These are phyloP conservation scores for Parasarocladium wereldwijsianum DNA, from an alignment of 2,329 filamentous ascomycete genomes.

Conservation along the genomic window DNA sequence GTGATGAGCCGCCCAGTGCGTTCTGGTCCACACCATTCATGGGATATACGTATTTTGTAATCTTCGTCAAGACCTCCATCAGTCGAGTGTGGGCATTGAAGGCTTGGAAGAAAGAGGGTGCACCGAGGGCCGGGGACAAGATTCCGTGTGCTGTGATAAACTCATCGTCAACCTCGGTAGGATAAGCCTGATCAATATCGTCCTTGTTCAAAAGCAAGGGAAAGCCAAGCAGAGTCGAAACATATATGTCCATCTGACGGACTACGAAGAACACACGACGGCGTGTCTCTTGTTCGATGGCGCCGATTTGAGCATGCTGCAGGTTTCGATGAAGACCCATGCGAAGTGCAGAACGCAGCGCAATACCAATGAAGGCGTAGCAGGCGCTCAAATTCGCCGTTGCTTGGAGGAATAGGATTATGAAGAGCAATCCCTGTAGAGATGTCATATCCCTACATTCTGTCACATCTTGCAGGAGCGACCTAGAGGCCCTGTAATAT, in stretches of 20 bases:
- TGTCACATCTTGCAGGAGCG: slow-evolving; percentile 49
- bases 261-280: slow-evolving; percentile 54
- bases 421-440: slow-evolving; percentile 62
- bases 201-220: slow-evolving; percentile 48
- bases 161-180: slow-evolving; percentile 51
- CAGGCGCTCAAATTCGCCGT: slow-evolving; percentile 67
- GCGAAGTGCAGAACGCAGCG: slow-evolving; percentile 58
- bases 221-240: slow-evolving; percentile 52
- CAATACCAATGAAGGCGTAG: slow-evolving; percentile 69
- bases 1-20: slow-evolving; percentile 23
- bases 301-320: slow-evolving; percentile 44
- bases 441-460: slow-evolving; percentile 62
- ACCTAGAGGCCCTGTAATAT: slow-evolving; percentile 56
- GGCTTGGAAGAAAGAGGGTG: slow-evolving; percentile 45
- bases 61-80: slow-evolving; percentile 48
- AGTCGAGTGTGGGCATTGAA: slow-evolving; percentile 51
- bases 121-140: slow-evolving; percentile 36
- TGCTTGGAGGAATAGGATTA: slow-evolving; percentile 68
- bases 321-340: slow-evolving; percentile 67
- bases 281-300: slow-evolving; percentile 49
- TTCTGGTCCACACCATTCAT: slow-evolving; percentile 39
- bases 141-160: slow-evolving; percentile 48
- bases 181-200: slow-evolving; percentile 52
- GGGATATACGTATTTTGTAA: slow-evolving; percentile 52
- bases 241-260: slow-evolving; percentile 56